These are phyloP conservation scores for Phlebopus sp. DNA, from an alignment of 1,284 basidiomycete genomes.

Conservation along the genomic window DNA sequence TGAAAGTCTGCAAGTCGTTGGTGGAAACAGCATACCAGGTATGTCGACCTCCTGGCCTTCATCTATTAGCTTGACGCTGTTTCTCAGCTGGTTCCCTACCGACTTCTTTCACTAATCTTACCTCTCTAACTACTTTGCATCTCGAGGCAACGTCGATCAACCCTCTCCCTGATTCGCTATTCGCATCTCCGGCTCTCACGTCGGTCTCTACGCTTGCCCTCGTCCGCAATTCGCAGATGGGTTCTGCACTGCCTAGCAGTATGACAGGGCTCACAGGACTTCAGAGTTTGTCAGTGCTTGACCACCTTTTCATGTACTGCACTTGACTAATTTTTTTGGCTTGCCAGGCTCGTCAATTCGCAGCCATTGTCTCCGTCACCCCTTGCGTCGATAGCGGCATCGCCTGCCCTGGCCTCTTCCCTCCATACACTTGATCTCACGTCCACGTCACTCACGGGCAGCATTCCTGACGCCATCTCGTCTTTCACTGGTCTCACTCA, in stretches of 20 bases:
- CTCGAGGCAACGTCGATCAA: constrained; percentile 46
- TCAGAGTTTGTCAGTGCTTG: constrained; percentile 39
- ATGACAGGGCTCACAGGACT: constrained; percentile 34
- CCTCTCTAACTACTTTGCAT: constrained; percentile 39
- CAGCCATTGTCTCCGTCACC: constrained; percentile 24
- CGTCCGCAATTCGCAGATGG: constrained; percentile 45
- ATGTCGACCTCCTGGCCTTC: constrained; percentile 8
- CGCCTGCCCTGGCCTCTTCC: constrained; percentile 34
- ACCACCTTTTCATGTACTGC: background rate
- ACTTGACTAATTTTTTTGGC: constrained; percentile 1
- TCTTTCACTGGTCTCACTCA: constrained; percentile 30
- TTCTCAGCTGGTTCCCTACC: constrained; percentile 43
- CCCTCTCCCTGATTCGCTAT: constrained; percentile 37
- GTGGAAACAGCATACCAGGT: constrained; percentile 44
- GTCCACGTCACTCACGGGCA: constrained; percentile 32
- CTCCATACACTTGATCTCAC: constrained; percentile 39
- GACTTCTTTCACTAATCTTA: constrained; percentile 37
- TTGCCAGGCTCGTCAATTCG: constrained; percentile 27
- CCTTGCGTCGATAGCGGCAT: constrained; percentile 32
- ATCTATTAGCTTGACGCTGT: background rate
- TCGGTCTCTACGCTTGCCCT: constrained; percentile 42
- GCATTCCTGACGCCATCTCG: constrained; percentile 27
- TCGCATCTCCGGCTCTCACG: constrained; percentile 32
- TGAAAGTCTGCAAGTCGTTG: constrained; percentile 40
- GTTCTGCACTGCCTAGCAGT: constrained; percentile 39